Conservation (phyloP, 208 protist genomes). For the Phytomonas sp. region DNA sequence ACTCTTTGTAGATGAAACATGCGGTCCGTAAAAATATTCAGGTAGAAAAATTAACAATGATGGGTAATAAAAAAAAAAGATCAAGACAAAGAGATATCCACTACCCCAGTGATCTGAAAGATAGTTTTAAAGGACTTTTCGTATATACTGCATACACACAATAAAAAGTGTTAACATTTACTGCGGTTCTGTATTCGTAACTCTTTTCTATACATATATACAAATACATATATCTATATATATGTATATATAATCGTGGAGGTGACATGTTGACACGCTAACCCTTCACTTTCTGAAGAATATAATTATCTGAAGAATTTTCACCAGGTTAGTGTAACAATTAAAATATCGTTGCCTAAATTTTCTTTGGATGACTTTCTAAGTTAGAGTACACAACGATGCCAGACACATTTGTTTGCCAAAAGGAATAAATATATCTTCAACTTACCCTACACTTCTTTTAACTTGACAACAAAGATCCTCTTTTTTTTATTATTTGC, state of each 20-base stretch:
- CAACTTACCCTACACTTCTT: not conserved
- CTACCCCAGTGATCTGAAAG: not conserved
- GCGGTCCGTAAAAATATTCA: not conserved
- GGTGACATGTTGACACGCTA: not conserved
- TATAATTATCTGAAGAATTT: not conserved
- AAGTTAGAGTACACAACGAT: not conserved
- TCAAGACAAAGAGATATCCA: not conserved
- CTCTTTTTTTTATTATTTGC: not conserved
- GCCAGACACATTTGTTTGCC: not conserved
- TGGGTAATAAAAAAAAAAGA: not conserved
- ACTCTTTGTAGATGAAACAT: not conserved
- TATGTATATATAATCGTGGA: not conserved
- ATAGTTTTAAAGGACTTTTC: not conserved
- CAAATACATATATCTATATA: not conserved
- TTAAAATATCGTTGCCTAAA: not conserved
- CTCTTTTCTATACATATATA: not conserved
- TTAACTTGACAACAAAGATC: not conserved
- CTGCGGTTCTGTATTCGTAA: not conserved
- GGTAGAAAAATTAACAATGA: not conserved
- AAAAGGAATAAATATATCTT: constrained; percentile 1
- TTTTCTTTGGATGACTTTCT: not conserved
- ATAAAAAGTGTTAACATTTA: not conserved
- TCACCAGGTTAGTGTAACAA: not conserved
- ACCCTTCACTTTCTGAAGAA: not conserved
- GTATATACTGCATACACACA: not conserved